These are phyloP conservation scores for Pseudoperonospora humuli DNA, from an alignment of 352 stramenopile species.

Conservation along the genomic window DNA sequence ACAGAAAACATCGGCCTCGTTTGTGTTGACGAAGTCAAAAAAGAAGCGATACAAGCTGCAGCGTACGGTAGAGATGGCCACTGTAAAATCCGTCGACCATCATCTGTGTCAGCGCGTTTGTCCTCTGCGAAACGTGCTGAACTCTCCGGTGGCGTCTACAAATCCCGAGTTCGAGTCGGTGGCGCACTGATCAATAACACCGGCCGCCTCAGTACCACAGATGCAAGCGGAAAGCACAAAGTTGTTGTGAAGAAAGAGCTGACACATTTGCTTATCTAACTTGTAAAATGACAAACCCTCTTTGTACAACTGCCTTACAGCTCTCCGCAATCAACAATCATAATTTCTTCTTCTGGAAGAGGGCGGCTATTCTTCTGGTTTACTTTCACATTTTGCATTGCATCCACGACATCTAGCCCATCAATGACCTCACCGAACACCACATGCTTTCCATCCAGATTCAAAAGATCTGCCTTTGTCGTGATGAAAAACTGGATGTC, in stretches of 20 bases:
- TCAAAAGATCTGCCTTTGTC: constrained; percentile 49
- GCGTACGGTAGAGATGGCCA: constrained; percentile 42
- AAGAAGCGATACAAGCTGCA: constrained; percentile 22
- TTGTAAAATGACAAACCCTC: constrained; percentile 5
- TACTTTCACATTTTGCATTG: constrained; percentile 60
- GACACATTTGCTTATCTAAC: constrained; percentile 46
- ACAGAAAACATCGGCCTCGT: not conserved
- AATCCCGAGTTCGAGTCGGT: constrained; percentile 39
- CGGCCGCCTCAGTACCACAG: constrained; percentile 1
- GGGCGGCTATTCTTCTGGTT: constrained; percentile 40
- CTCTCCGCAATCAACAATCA: constrained; percentile 59
- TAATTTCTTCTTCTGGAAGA: constrained; percentile 46
- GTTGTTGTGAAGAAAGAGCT: constrained; percentile 55
- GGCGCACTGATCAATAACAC: constrained; percentile 20
- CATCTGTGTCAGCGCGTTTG: constrained; percentile 31
- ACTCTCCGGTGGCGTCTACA: no score
- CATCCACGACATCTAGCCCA: constrained; percentile 59
- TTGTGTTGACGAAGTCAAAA: constrained; percentile 9
- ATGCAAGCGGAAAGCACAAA: constrained; percentile 42
- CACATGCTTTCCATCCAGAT: constrained; percentile 92
- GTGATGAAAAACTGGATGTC: constrained; percentile 69
- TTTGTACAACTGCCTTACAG: constrained; percentile 18
- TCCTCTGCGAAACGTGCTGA: no score
- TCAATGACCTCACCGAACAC: constrained; percentile 94
- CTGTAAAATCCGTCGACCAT: constrained; percentile 24